Evolutionary conservation across 805 yeast genomes (phyloP), one percentile per base, ranked within the genome.

Genomic region (Suhomyces sp.): DNA sequence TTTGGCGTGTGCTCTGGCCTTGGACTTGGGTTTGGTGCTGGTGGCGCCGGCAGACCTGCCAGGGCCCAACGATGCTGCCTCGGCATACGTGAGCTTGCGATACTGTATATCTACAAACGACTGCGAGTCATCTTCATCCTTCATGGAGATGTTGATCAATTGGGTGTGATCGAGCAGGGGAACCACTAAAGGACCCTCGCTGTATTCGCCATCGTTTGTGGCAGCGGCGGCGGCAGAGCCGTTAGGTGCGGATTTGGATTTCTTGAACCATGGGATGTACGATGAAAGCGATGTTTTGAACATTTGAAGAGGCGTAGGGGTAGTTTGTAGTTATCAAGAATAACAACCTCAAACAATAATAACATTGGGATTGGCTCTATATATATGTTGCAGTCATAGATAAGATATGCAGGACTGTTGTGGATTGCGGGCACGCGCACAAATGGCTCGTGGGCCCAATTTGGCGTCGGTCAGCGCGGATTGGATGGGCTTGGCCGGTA

Each of bases 71-170:
- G 66, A 59, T 4, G 79, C 78, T 27, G 67, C 80, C 57, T 75
- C 79, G n/a, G 80, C 80, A 53, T 74, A 75, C n/a, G 74, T 66
- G 54, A 75, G 64, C 49, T 68, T 66, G 44, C 67, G 67, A 56
- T 57, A 62, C 49, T 66, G 65, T 51, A 75, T 72, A 44, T 72
- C 76, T 22, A 75, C 69, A 50, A 74, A 66, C 44, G 62, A 70
- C 27, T 70, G 74, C 13, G 63, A 64, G 36, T 67, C 61, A n/a
- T 26, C 46, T n/a, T 44, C 51, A 27, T 66, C 68, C 33, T 62
- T 63, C 77, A 74, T 72, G 9, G 76, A 66, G 23, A 74, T 65
- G 46, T 66, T 64, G 54, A 71, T 55, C 54, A 69, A 51, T 52
- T 63, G 65, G 49, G 65, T 67, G 46, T 65, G 57, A 24, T 66